Base-by-base conservation (phyloP, 1,284 basidiomycete species). In the Gymnopus androsaceus region DNA sequence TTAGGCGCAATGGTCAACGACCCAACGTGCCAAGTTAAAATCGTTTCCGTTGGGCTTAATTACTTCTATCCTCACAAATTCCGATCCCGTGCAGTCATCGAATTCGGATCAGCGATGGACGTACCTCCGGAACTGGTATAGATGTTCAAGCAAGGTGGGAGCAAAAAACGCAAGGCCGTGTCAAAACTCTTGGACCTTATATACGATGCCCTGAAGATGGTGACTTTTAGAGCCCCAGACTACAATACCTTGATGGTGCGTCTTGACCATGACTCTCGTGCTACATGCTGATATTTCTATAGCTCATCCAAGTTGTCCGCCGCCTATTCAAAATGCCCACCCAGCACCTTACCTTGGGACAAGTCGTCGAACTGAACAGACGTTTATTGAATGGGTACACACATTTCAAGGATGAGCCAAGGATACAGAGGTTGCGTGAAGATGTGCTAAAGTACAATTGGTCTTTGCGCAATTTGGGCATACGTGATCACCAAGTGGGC, bases 11-110 rank as follows among this genome's bases (percentile, higher is more conserved):
- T 98, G 92, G 91, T 92, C 3, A 88, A 90, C 59, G 85, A 97
- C 69, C 87, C 94, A 15, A 82, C 77, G 50, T 79, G 94, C 51
- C 85, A 87, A 63, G 93, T 98, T 64, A 92, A 92, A 71, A 92
- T 98, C 59, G 92, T 98, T 5, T 95, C 95, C 21, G 94, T 96
- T 60, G 95, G 95, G 14, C 76, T 76, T 98, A 33, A 93, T 91
- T 98, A 98, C 70, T 98, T 98, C 73, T 95, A 98, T 72, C 87
- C 95, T 0, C 91, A 98, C 73, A 87, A 90, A 59, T 98, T 98
- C 77, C 88, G 95, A 48, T 96, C 94, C 14, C 84, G 95, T 55
- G 95, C 94, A 8, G 97, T 99, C n/a, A 90, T 99, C 57, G 97
- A 99, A 69, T 99, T 99, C 69, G 97, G 97, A 9, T 78, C 85